Evolutionary conservation across 2,329 filamentous ascomycete genomes (phyloP).

Genomic region (Chaetomium sp.): DNA sequence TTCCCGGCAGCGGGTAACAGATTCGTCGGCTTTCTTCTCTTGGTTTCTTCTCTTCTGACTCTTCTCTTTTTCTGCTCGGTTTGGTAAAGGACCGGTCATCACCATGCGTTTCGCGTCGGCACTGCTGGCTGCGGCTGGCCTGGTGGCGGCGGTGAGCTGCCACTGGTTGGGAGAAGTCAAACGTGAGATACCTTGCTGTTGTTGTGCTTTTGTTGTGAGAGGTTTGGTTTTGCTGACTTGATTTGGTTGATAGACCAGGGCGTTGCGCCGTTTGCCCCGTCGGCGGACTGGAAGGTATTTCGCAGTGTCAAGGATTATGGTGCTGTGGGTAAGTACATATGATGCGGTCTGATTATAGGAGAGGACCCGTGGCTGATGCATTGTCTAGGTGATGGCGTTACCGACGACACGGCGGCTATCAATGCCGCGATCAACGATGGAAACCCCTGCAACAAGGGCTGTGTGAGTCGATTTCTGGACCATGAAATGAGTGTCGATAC

Average conservation of each 20-base stretch:
- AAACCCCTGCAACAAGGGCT: slow-evolving; percentile 37
- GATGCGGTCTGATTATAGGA: neutral
- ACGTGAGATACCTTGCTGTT: slow-evolving; percentile 19
- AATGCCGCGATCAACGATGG: slow-evolving; percentile 37
- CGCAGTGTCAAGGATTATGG: slow-evolving; percentile 44
- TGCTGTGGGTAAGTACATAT: slow-evolving; percentile 32
- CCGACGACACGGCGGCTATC: slow-evolving; percentile 43
- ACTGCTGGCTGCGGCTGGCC: slow-evolving; percentile 26
- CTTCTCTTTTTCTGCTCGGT: neutral
- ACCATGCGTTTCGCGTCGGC: slow-evolving; percentile 26
- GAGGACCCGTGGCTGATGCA: neutral
- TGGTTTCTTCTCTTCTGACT: neutral
- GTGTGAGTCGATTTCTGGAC: slow-evolving; percentile 28
- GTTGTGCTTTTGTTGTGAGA: too few species aligned
- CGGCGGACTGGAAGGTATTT: slow-evolving; percentile 37
- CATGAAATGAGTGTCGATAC: neutral
- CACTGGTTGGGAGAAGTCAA: slow-evolving; percentile 30
- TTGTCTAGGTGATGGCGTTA: slow-evolving; percentile 35
- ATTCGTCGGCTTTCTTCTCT: too few species aligned
- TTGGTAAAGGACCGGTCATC: neutral
- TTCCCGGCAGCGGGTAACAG: too few species aligned
- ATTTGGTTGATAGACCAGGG: slow-evolving; percentile 34
- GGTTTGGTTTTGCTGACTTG: neutral
- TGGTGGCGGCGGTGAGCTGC: slow-evolving; percentile 24
- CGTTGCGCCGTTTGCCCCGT: slow-evolving; percentile 35